Conservation (phyloP, 805 yeast genomes). For the Pichia rugopelliculosa region DNA sequence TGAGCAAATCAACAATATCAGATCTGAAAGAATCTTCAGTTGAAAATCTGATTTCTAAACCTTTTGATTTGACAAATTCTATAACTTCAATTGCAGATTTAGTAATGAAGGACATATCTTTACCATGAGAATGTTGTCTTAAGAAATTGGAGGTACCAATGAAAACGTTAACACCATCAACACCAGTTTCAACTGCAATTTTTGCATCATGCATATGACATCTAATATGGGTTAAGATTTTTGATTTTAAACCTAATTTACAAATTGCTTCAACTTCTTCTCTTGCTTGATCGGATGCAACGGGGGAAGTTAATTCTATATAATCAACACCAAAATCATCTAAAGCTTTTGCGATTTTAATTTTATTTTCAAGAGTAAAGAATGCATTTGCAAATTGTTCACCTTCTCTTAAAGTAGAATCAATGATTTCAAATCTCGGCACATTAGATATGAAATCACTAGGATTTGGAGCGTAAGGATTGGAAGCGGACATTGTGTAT, state of each 20-base stretch:
- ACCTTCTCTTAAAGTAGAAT: conserved; percentile 55
- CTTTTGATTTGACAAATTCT: conserved; percentile 53
- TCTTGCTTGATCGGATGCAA: conserved; percentile 51
- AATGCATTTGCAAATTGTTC: conserved; percentile 60
- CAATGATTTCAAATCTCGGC: conserved; percentile 44
- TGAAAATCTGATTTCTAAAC: conserved; percentile 50
- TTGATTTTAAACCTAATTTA: conserved; percentile 50
- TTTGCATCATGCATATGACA: conserved; percentile 58
- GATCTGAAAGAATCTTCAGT: conserved; percentile 57
- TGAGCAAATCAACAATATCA: conserved; percentile 51
- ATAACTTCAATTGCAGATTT: conserved; percentile 51
- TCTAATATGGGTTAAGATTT: conserved; percentile 51
- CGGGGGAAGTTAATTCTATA: conserved; percentile 54
- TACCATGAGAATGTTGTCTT: conserved; percentile 52
- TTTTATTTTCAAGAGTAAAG: conserved; percentile 47
- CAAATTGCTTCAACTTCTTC: conserved; percentile 53
- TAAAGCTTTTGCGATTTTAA: conserved; percentile 52
- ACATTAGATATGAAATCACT: conserved; percentile 51
- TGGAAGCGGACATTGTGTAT: conserved; percentile 18
- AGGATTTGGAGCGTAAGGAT: conserved; percentile 56
- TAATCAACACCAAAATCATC: conserved; percentile 58
- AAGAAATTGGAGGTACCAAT: conserved; percentile 53
- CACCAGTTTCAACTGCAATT: conserved; percentile 56
- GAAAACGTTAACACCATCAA: conserved; percentile 55
- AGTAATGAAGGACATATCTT: conserved; percentile 54